phyloP scores from a whole-genome alignment of 108 stramenopile species.

The Cyclotella sp. region DNA sequence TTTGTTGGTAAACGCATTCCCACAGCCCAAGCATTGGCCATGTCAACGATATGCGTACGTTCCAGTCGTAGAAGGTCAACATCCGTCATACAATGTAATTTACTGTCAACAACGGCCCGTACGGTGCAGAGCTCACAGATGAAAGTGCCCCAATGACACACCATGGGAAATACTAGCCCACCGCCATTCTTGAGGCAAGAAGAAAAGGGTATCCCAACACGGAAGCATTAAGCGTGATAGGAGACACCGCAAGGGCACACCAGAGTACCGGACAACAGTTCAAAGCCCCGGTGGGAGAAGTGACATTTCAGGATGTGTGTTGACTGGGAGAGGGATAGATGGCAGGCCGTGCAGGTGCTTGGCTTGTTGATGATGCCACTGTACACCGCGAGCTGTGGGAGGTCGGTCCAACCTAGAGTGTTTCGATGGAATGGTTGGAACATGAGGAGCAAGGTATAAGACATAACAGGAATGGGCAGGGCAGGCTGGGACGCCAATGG shows the following conservation, averaged over 20 bases:
- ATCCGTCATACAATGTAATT: not conserved
- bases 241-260: not conserved
- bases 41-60: not conserved
- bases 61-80: not conserved
- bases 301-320: not conserved
- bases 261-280: not conserved
- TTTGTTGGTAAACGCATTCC: conserved; percentile 1
- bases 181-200: not conserved
- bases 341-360: conserved; percentile 1
- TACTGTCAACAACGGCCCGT: not conserved
- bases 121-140: conserved; percentile 9
- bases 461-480: conserved; percentile 7
- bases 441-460: conserved; percentile 1
- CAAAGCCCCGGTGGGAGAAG: not conserved
- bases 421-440: not conserved
- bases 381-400: not conserved
- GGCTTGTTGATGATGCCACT: not conserved
- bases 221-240: not conserved
- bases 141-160: conserved; percentile 6
- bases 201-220: not conserved
- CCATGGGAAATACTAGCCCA: not conserved
- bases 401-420: not conserved
- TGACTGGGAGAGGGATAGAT: not conserved
- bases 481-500: not conserved
- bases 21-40: conserved; percentile 1